Evolutionary conservation across 2,329 filamentous ascomycete species (phyloP), one percentile per base, ranked within the genome.

Genomic region (Pyrenochaeta sp.): DNA sequence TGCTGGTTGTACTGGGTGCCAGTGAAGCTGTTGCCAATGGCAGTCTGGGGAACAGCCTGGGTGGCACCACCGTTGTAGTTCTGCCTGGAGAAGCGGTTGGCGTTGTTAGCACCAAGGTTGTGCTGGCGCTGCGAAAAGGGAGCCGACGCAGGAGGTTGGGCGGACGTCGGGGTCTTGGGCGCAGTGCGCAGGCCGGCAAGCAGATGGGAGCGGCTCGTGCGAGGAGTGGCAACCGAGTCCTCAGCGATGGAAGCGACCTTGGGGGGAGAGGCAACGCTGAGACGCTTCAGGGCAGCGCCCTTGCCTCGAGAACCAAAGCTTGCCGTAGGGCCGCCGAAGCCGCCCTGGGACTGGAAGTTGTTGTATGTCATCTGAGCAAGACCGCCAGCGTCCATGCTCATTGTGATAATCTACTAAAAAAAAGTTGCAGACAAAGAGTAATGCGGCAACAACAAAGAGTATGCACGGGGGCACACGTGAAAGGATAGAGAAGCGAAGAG

Each of bases 361-460:
- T 88, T 91, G 83, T 92, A 94, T 82, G 92, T 91, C 94, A 98
- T 98, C 86, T 96, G 92, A 95, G 92, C 90, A 83, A 97, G 91
- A 95, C 92, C 92, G 86, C 94, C 94, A 87, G 94, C 89, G 94
- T 97, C 90, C 89, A 96, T 89, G 78, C 81, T 83, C 81, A 80
- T 75, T 58, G 54, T 70, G 63, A 58, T 57, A 52, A 63, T 58
- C 61, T 65, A 54, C 49, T 59, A 51, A 64, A 61, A 56, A 64
- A 61, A 54, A 58, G 56, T 61, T 58, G 59, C 48, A 60, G 51
- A 68, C 58, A 69, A 68, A 68, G 66, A 49, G 62, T 69, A 68
- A 70, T n/a, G n/a, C n/a, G 47, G 63, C 58, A 66, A 66, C 53
- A 67, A 65, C 60, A 63, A 71, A 60, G 63, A 23, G 54, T 63